Evolutionary conservation across 129 eudicot genomes (phyloP), one percentile per base, ranked within the genome.

Genomic region (Arctium lappa): DNA sequence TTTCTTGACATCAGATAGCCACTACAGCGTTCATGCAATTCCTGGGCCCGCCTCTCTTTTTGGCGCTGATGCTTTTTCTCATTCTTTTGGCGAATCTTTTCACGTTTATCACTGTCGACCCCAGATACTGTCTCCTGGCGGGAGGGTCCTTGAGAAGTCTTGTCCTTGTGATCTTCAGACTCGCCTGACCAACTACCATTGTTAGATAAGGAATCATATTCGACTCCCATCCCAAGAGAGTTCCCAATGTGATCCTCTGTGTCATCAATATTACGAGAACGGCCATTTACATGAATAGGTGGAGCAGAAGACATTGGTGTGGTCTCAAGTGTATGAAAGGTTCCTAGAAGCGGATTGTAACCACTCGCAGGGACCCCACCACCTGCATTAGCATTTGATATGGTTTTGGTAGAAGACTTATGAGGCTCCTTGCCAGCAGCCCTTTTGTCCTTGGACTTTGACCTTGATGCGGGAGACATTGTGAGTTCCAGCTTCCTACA

Each of bases 171-270:
- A 77, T 92, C 97, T 84, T 92, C 97, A 40, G 97, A 92, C 77
- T 90, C 97, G 29, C 97, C 97, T 56, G 97, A 92, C 97, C 94
- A 92, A 79, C 97, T 92, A 60, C 87, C 97, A 50, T 88, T 88
- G 77, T 90, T 92, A 74, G 97, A 92, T 77, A 87, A 75, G 30
- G 92, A 72, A 81, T 92, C 97, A 53, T 83, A 92, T 74, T 90
- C 94, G 12, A 80, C 42, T 37, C 93, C 93, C 73, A 75, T 75
- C 40, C 90, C 92, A 63, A 77, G 68, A 39, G 87, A 76, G 83
- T 50, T 86, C 76, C 89, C 91, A 74, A 73, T 76, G 72, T 87
- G 91, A 72, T 92, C 97, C 34, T 92, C 97, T 7, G 89, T 63
- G 34, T 89, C 96, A 42, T 91, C 95, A 8, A 91, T 76, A 63